These are phyloP conservation scores for Lanmaoa pseudosensibilis DNA, from an alignment of 768 basidiomycete species.

Conservation along the genomic window DNA sequence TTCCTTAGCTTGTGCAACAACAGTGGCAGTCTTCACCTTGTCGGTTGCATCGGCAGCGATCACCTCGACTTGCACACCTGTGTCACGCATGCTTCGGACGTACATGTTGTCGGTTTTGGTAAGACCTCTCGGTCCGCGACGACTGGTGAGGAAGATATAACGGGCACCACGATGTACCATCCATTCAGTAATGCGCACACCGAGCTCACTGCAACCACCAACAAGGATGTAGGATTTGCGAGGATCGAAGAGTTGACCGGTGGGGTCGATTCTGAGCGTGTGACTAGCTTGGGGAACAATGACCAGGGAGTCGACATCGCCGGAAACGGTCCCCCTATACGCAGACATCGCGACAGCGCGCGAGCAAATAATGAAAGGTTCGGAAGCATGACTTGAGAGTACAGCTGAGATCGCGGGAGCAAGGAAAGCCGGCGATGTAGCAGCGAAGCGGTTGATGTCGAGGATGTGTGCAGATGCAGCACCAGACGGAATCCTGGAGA, in stretches of 20 bases:
- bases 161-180: constrained; percentile 36
- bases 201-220: constrained; percentile 24
- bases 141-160: constrained; percentile 32
- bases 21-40: constrained; percentile 21
- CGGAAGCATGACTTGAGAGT: constrained; percentile 21
- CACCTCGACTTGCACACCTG: constrained; percentile 27
- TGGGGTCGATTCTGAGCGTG: constrained; percentile 23
- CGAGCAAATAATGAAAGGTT: constrained; percentile 10
- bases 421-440: constrained; percentile 21
- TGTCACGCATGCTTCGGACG: constrained; percentile 23
- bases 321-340: neutral
- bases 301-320: constrained; percentile 15
- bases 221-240: constrained; percentile 25
- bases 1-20: constrained; percentile 24
- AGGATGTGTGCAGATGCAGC: constrained; percentile 18
- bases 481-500: constrained; percentile 18
- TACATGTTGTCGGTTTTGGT: constrained; percentile 29
- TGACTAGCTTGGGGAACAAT: constrained; percentile 12
- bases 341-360: constrained; percentile 12
- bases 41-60: constrained; percentile 29
- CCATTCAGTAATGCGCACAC: constrained; percentile 34
- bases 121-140: constrained; percentile 21
- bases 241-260: constrained; percentile 32
- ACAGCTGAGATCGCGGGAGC: constrained; percentile 17
- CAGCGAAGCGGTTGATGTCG: constrained; percentile 23